Evolutionary conservation across 768 basidiomycete species (phyloP).

Genomic region (Cytidiella melzeri): DNA sequence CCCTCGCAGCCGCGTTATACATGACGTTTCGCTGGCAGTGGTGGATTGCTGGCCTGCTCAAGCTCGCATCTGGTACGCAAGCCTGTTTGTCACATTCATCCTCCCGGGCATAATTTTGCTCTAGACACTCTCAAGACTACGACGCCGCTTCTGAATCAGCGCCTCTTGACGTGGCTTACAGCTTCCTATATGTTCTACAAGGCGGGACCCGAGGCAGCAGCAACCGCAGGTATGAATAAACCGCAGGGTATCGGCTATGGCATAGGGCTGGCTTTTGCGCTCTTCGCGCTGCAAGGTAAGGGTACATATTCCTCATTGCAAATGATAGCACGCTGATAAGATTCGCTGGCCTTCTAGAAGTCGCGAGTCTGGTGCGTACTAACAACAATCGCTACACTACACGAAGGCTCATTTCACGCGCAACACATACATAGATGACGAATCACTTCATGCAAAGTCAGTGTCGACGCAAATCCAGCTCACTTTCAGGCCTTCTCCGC

Average conservation of each 20-base stretch:
- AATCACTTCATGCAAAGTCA: constrained; percentile 41
- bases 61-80: constrained; percentile 31
- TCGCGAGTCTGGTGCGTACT: constrained; percentile 23
- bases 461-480: constrained; percentile 1
- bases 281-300: constrained; percentile 58
- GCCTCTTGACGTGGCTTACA: constrained; percentile 52
- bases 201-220: constrained; percentile 32
- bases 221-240: constrained; percentile 26
- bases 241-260: constrained; percentile 55
- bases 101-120: background rate
- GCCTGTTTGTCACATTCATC: background rate
- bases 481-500: too few relatives aligned
- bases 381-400: background rate
- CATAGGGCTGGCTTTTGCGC: constrained; percentile 50
- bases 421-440: constrained; percentile 26
- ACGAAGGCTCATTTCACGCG: background rate
- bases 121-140: constrained; percentile 45
- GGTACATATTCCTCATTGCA: constrained; percentile 1
- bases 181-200: constrained; percentile 39
- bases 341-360: constrained; percentile 26
- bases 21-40: constrained; percentile 41
- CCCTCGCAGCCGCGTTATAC: constrained; percentile 42
- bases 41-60: constrained; percentile 43
- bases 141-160: constrained; percentile 52
- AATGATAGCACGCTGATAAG: background rate